Evolutionary conservation across 352 stramenopile species (phyloP).

Genomic region (Aphanomyces stellatus): DNA sequence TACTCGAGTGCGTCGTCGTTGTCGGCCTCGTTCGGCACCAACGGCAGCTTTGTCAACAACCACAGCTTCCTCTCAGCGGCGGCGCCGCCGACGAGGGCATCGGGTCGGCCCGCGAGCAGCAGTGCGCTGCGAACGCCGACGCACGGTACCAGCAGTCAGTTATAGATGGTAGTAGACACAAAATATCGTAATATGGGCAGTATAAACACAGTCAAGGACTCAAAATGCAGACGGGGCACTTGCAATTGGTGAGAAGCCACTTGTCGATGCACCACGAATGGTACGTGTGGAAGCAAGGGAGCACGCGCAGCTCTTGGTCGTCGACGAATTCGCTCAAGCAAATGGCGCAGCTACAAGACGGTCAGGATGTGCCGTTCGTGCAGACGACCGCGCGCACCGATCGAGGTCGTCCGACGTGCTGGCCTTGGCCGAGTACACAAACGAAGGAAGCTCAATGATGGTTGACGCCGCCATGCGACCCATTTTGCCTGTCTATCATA

Average conservation of each 20-base stretch:
- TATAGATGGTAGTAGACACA: background rate
- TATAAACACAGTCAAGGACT: constrained; percentile 4
- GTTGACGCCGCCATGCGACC: constrained; percentile 8
- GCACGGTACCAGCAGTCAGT: no score
- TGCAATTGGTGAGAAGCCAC: constrained; percentile 6
- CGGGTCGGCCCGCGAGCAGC: background rate
- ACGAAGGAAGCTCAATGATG: constrained; percentile 10
- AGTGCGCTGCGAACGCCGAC: no score
- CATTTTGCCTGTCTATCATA: constrained; percentile 3
- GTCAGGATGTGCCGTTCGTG: no score
- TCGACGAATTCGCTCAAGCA: constrained; percentile 83
- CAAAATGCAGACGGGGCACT: constrained; percentile 13
- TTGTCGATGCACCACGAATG: constrained; percentile 82
- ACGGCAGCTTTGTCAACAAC: background rate
- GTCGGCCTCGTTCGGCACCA: background rate
- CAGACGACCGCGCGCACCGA: no score
- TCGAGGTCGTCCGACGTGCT: background rate
- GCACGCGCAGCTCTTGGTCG: constrained; percentile 84
- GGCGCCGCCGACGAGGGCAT: background rate
- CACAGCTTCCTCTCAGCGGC: background rate
- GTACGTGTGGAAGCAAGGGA: constrained; percentile 95
- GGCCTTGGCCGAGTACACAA: background rate
- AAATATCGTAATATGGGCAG: background rate
- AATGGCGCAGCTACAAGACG: constrained; percentile 74
- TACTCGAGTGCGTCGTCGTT: background rate